Conservation (phyloP, 2,329 filamentous ascomycete species). For the Ceratocystis harringtonii region DNA sequence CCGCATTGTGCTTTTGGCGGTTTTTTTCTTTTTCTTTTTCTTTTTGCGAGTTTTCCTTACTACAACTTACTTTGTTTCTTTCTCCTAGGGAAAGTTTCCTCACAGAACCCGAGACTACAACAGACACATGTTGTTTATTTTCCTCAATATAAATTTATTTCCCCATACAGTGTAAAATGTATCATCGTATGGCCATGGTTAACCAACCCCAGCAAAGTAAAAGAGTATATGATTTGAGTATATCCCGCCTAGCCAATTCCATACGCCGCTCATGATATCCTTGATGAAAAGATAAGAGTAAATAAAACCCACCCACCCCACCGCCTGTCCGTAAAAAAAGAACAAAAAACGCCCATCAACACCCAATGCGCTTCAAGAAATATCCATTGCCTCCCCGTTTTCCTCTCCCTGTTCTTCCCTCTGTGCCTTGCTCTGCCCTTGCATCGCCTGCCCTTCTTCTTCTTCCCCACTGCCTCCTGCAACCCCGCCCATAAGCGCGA, state of each 20-base stretch:
- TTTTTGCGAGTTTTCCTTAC: background rate
- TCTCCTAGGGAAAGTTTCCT: background rate
- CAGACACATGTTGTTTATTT: background rate
- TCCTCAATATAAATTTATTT: background rate
- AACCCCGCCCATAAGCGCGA: conserved; percentile 30
- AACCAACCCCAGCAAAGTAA: background rate
- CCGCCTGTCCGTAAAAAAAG: no score
- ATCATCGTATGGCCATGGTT: background rate
- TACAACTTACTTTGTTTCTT: background rate
- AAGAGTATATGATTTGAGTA: background rate
- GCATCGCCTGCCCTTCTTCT: background rate
- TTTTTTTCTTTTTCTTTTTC: background rate
- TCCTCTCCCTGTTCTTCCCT: background rate
- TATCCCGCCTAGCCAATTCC: background rate
- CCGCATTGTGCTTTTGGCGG: background rate
- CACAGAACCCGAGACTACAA: background rate
- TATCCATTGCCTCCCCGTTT: background rate
- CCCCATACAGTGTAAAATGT: background rate
- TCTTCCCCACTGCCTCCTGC: conserved; percentile 3
- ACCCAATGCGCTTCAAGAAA: background rate
- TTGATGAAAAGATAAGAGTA: background rate
- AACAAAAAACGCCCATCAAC: background rate
- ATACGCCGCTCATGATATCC: background rate
- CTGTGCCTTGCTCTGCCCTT: conserved; percentile 8
- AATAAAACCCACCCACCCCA: no score